Evolutionary conservation across 2,329 filamentous ascomycete species (phyloP).

Genomic region (Pseudogymnoascus sp.): DNA sequence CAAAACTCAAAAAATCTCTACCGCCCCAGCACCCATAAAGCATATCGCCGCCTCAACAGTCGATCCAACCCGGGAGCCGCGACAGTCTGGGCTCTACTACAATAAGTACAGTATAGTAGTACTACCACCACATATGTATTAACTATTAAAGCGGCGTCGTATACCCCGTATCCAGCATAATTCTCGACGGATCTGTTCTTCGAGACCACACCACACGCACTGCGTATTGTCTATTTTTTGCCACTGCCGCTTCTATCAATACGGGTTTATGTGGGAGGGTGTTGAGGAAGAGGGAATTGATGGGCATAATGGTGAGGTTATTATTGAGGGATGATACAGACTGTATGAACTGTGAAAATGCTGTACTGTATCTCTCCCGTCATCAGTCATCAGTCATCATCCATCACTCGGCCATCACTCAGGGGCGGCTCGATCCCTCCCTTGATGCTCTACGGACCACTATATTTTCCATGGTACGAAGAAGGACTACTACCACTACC

Average conservation of each 20-base stretch:
- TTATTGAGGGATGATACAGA: too few relatives aligned
- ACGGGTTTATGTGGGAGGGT: not conserved
- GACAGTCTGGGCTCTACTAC: not conserved
- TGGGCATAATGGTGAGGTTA: not conserved
- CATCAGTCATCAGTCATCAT: too few relatives aligned
- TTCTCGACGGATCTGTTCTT: too few relatives aligned
- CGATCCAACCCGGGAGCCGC: not conserved
- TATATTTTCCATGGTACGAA: too few relatives aligned
- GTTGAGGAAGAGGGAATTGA: not conserved
- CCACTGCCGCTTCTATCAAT: not conserved
- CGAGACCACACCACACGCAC: too few relatives aligned
- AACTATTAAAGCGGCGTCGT: not conserved
- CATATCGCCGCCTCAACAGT: not conserved
- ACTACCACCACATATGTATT: too few relatives aligned
- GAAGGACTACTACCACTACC: too few relatives aligned
- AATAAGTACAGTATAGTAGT: too few relatives aligned
- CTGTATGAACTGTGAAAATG: too few relatives aligned
- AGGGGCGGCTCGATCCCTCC: not conserved
- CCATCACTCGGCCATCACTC: constrained; percentile 8
- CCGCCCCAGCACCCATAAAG: too few relatives aligned
- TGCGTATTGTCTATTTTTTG: not conserved
- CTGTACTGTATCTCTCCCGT: too few relatives aligned
- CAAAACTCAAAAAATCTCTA: not conserved
- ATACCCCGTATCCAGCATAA: not conserved
- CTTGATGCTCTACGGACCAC: too few relatives aligned